Conservation (phyloP, 805 yeast species). For the Hemisphaericaspora nanyangensis region DNA sequence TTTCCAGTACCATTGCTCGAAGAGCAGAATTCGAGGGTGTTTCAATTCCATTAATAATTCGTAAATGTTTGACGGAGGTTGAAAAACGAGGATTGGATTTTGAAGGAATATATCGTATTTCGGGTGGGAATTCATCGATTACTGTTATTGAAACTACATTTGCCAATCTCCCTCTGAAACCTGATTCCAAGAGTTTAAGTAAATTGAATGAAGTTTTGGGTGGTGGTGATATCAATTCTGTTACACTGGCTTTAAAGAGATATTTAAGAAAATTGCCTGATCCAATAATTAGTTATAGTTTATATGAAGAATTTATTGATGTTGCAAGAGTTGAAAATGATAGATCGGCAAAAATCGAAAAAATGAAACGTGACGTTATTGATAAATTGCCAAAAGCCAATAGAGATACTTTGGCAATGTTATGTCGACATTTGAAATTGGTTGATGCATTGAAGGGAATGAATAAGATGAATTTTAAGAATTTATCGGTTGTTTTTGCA, state of each 20-base stretch:
- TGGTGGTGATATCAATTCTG: constrained; percentile 75
- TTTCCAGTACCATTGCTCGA: constrained; percentile 56
- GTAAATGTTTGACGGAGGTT: constrained; percentile 70
- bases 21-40: constrained; percentile 61
- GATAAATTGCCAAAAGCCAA: constrained; percentile 65
- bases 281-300: constrained; percentile 71
- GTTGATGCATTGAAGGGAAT: constrained; percentile 50
- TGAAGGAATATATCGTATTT: constrained; percentile 89
- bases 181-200: constrained; percentile 30
- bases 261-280: constrained; percentile 81
- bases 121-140: constrained; percentile 75
- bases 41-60: constrained; percentile 65
- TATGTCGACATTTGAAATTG: constrained; percentile 62
- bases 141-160: constrained; percentile 44
- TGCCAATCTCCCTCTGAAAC: constrained; percentile 21
- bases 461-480: constrained; percentile 81
- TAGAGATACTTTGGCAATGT: constrained; percentile 46
- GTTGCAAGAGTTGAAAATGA: constrained; percentile 36
- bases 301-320: constrained; percentile 64
- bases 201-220: constrained; percentile 32
- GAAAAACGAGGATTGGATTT: constrained; percentile 69
- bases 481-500: constrained; percentile 89
- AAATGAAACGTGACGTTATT: constrained; percentile 43
- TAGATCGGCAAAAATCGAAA: constrained; percentile 26
- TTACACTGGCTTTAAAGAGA: constrained; percentile 81